These are phyloP conservation scores for Saposhnikovia divaricata DNA, from an alignment of 129 eudicot species.

Conservation along the genomic window DNA sequence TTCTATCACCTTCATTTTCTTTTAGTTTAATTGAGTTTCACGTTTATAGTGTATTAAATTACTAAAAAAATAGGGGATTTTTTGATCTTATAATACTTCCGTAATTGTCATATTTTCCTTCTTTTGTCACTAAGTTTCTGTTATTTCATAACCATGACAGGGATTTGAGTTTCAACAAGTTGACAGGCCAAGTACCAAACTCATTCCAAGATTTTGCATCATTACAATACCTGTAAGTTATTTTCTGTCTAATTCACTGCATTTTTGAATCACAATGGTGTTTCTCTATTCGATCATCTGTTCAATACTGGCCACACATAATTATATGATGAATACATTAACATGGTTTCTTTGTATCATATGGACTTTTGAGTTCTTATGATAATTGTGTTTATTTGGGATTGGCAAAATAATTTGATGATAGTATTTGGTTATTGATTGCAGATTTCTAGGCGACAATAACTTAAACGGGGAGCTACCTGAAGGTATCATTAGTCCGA, in stretches of 20 bases:
- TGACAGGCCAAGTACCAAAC: slow-evolving; percentile 49
- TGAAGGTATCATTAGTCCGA: slow-evolving; percentile 37
- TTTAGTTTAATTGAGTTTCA: not conserved
- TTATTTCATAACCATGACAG: slow-evolving; percentile 21
- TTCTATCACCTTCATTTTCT: not conserved
- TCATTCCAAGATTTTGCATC: slow-evolving; percentile 47
- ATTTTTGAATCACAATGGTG: not conserved
- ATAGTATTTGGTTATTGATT: slow-evolving; percentile 5
- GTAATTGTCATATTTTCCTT: not conserved
- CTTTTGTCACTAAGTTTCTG: not conserved
- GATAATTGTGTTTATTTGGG: not conserved
- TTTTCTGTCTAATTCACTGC: not conserved
- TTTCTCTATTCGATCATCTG: not conserved
- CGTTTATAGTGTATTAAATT: not conserved
- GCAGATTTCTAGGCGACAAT: slow-evolving; percentile 74
- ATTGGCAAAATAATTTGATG: not conserved
- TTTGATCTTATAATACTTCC: not conserved
- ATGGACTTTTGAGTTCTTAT: not conserved
- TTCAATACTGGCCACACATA: not conserved
- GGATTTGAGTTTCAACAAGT: slow-evolving; percentile 77
- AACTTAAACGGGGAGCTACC: slow-evolving; percentile 51
- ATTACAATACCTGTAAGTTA: slow-evolving; percentile 53
- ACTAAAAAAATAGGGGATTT: not conserved
- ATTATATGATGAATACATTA: not conserved
- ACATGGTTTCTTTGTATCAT: not conserved